A percentile compares a stretch with the other conserved stretches of the same genome.
Evolutionary conservation across 768 basidiomycete genomes (phyloP).

Genomic region (Kwoniella mangroviensis): DNA sequence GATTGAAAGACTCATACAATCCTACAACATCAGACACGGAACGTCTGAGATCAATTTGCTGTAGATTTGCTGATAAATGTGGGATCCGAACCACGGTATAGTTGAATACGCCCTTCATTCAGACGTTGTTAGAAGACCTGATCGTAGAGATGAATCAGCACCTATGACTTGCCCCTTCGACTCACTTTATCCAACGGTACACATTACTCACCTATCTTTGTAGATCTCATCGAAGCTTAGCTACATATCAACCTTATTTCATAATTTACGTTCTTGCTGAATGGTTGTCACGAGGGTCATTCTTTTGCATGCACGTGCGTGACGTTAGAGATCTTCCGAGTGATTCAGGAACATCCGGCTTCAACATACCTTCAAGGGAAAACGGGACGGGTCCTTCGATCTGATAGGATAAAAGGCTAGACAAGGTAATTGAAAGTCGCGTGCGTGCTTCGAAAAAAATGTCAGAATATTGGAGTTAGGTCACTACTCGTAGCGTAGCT

Average conservation of each 20-base stretch:
- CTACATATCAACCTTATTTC: too few species aligned
- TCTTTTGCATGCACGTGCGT: background rate
- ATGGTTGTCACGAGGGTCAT: too few species aligned
- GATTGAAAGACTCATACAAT: too few species aligned
- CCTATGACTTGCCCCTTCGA: background rate
- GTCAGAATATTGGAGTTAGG: background rate
- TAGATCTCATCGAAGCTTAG: too few species aligned
- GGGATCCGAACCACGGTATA: too few species aligned
- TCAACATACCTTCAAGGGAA: background rate
- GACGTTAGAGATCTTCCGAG: background rate
- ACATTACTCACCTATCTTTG: too few species aligned
- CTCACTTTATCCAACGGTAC: too few species aligned
- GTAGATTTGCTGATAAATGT: too few species aligned
- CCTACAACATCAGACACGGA: too few species aligned
- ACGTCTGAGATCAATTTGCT: too few species aligned
- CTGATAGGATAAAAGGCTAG: background rate
- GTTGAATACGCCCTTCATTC: background rate
- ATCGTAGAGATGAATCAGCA: constrained; percentile 3
- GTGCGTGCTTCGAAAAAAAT: background rate
- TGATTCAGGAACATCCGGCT: background rate
- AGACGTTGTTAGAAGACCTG: constrained; percentile 24
- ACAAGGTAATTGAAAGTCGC: background rate
- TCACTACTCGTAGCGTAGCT: background rate
- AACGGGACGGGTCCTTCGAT: background rate
- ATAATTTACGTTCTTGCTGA: too few species aligned